phyloP scores from a whole-genome alignment of 257 asterid species.

The Gynochthodes officinalis region DNA sequence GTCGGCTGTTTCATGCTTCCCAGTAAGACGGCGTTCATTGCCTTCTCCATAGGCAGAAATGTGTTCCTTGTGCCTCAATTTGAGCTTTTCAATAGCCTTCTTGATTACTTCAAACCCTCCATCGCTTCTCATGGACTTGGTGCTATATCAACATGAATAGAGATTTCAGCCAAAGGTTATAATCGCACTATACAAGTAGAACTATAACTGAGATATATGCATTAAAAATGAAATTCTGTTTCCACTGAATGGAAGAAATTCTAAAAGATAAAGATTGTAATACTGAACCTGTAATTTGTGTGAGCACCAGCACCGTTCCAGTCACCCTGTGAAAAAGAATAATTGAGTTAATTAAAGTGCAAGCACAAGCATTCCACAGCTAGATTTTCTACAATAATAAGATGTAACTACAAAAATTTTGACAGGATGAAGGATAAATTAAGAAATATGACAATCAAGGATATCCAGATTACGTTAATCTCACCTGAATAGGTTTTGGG shows the following conservation, averaged over 20 bases:
- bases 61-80: conserved; percentile 36
- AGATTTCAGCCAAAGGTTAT: background rate
- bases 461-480: conserved; percentile 7
- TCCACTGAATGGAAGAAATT: background rate
- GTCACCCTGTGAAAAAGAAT: conserved; percentile 38
- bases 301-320: conserved; percentile 64
- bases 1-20: conserved; percentile 39
- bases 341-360: background rate
- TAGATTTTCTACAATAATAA: background rate
- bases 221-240: background rate
- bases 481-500: conserved; percentile 71
- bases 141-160: conserved; percentile 9
- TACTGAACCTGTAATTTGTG: conserved; percentile 44
- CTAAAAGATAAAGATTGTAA: background rate
- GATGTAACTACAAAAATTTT: background rate
- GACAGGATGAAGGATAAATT: background rate
- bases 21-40: conserved; percentile 38
- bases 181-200: background rate
- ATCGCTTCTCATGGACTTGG: conserved; percentile 34
- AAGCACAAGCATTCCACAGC: background rate
- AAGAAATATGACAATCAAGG: background rate
- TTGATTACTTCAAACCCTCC: conserved; percentile 31
- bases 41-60: conserved; percentile 40
- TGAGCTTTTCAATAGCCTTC: conserved; percentile 29
- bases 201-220: background rate